These are phyloP conservation scores for Amanita phalloides DNA, from an alignment of 768 basidiomycete genomes.

Conservation along the genomic window DNA sequence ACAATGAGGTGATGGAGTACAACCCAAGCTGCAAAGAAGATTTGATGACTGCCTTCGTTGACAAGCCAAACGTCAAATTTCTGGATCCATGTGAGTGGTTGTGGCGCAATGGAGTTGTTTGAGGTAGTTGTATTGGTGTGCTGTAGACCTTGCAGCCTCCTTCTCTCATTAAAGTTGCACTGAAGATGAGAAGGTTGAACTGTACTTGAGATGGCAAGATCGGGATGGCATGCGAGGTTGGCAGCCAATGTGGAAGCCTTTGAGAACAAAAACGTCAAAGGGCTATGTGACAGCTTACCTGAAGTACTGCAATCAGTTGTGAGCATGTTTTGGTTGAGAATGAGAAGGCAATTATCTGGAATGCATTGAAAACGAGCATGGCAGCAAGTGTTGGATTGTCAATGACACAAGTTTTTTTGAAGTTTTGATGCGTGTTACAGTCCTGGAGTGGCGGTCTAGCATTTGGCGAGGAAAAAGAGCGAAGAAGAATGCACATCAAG, in stretches of 20 bases:
- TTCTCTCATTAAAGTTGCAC: conserved; percentile 80
- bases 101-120: conserved; percentile 15
- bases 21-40: conserved; percentile 78
- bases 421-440: too few relatives aligned
- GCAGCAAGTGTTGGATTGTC: too few relatives aligned
- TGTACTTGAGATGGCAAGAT: conserved; percentile 23
- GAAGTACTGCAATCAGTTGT: too few relatives aligned
- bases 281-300: too few relatives aligned
- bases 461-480: too few relatives aligned
- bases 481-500: too few relatives aligned
- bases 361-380: too few relatives aligned
- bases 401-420: too few relatives aligned
- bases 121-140: conserved; percentile 34
- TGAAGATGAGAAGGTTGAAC: conserved; percentile 43
- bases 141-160: conserved; percentile 81
- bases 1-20: not conserved
- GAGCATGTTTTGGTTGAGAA: too few relatives aligned
- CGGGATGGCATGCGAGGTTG: conserved; percentile 43
- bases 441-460: too few relatives aligned
- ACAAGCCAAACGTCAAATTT: conserved; percentile 79
- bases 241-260: not conserved
- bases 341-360: too few relatives aligned
- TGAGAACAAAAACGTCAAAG: too few relatives aligned
- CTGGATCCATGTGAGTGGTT: conserved; percentile 30
- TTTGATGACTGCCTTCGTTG: conserved; percentile 72